Conservation (phyloP, 192 early-diverging fungal species). For the Backusella tuberculispora region DNA sequence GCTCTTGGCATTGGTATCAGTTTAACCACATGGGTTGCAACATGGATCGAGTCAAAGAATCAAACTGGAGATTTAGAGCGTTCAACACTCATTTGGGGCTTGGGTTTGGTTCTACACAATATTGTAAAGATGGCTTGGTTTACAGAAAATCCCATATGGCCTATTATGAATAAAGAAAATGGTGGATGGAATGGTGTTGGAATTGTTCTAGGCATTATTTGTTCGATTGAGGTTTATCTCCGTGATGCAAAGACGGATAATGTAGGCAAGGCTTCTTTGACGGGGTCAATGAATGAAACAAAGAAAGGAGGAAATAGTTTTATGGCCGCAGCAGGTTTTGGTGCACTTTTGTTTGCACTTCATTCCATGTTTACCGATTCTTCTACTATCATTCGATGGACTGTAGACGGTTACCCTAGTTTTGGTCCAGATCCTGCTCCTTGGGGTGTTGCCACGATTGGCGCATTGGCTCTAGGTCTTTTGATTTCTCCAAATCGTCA, state of each 20-base stretch:
- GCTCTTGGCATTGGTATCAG: slow-evolving; percentile 63
- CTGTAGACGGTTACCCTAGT: slow-evolving; percentile 73
- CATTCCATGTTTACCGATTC: slow-evolving; percentile 81
- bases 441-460: slow-evolving; percentile 68
- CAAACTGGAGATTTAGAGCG: slow-evolving; percentile 63
- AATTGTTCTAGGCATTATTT: slow-evolving; percentile 62
- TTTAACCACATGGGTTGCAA: slow-evolving; percentile 59
- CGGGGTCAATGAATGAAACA: neutral
- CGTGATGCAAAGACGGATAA: slow-evolving; percentile 39
- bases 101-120: slow-evolving; percentile 70
- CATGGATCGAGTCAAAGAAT: slow-evolving; percentile 57
- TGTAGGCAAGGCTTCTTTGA: neutral
- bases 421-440: slow-evolving; percentile 75
- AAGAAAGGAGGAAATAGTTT: slow-evolving; percentile 41
- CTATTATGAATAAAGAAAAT: slow-evolving; percentile 73
- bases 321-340: slow-evolving; percentile 62
- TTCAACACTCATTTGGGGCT: slow-evolving; percentile 63
- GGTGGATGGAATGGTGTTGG: slow-evolving; percentile 75
- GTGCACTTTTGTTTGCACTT: slow-evolving; percentile 68
- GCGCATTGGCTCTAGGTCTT: slow-evolving; percentile 62
- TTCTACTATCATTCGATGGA: slow-evolving; percentile 77
- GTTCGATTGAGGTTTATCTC: slow-evolving; percentile 58
- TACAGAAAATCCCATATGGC: slow-evolving; percentile 83
- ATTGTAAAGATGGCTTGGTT: slow-evolving; percentile 76
- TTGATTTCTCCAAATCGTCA: slow-evolving; percentile 49